Conservation (phyloP, 1,139 yeast genomes). For the Zygotorulaspora mrakii region DNA sequence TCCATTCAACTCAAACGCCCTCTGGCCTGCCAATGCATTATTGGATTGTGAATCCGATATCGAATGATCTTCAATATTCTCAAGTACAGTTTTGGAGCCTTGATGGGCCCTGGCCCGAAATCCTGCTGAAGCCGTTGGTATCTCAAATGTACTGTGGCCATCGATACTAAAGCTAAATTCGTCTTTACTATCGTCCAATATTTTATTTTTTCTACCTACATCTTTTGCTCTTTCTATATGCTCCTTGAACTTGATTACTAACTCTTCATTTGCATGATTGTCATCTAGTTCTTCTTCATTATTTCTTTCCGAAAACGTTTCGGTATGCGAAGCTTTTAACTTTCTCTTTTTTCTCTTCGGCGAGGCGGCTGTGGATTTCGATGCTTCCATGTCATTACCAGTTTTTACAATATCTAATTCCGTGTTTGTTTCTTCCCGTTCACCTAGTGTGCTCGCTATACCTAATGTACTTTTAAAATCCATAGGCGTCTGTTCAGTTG, state of each 20-base stretch:
- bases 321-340: slow-evolving; percentile 20
- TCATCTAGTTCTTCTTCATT: slow-evolving; percentile 10
- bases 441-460: background rate
- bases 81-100: slow-evolving; percentile 1
- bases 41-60: background rate
- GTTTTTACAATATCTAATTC: too few relatives aligned
- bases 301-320: slow-evolving; percentile 15
- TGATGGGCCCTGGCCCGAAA: slow-evolving; percentile 2
- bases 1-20: background rate
- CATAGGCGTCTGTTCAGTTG: too few relatives aligned
- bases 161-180: slow-evolving; percentile 33
- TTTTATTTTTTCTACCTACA: slow-evolving; percentile 22
- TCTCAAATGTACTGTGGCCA: slow-evolving; percentile 32
- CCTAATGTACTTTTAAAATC: too few relatives aligned
- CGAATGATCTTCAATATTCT: slow-evolving; percentile 3
- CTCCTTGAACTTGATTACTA: slow-evolving; percentile 23
- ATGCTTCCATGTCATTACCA: too few relatives aligned
- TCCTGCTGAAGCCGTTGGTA: slow-evolving; percentile 19
- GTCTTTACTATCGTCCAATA: slow-evolving; percentile 34
- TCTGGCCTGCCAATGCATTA: background rate
- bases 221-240: slow-evolving; percentile 23
- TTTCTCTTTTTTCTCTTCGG: slow-evolving; percentile 18
- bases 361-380: slow-evolving; percentile 2
- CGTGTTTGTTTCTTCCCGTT: background rate
- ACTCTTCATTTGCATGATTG: slow-evolving; percentile 15